A percentile compares a stretch with the other conserved stretches of the same genome.
Conservation (phyloP, 331 rosid species). For the Rosa hybrid region DNA sequence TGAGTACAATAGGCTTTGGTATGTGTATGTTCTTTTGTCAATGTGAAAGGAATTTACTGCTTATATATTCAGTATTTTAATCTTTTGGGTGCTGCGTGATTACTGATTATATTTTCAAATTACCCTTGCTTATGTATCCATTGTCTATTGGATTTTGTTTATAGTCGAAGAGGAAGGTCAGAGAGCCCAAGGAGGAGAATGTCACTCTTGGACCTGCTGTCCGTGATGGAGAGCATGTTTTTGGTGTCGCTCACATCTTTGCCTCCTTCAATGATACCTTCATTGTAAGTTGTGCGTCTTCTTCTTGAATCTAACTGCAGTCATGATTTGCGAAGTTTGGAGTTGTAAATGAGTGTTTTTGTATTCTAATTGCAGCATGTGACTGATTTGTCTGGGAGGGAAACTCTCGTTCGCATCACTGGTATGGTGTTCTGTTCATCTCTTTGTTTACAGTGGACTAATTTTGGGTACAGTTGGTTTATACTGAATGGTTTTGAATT, state of each 20-base stretch:
- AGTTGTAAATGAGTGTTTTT: background rate
- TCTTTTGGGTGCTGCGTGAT: too few species aligned
- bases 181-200: conserved; percentile 51
- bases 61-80: background rate
- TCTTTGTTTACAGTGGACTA: background rate
- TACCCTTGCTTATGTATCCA: background rate
- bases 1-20: too few species aligned
- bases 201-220: conserved; percentile 49
- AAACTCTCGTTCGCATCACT: conserved; percentile 75
- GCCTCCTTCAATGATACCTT: conserved; percentile 54
- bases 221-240: conserved; percentile 45
- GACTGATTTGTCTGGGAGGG: conserved; percentile 79
- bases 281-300: conserved; percentile 28
- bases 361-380: conserved; percentile 50
- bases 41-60: too few species aligned
- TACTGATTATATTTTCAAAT: background rate
- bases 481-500: background rate
- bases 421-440: conserved; percentile 27
- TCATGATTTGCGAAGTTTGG: background rate
- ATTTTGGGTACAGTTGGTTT: background rate
- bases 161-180: conserved; percentile 39
- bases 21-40: too few species aligned
- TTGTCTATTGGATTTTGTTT: background rate
- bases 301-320: background rate
- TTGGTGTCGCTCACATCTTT: conserved; percentile 49